Evolutionary conservation across 2,329 filamentous ascomycete species (phyloP), one percentile per base, ranked within the genome.

Genomic region (Stemphylium vesicarium): DNA sequence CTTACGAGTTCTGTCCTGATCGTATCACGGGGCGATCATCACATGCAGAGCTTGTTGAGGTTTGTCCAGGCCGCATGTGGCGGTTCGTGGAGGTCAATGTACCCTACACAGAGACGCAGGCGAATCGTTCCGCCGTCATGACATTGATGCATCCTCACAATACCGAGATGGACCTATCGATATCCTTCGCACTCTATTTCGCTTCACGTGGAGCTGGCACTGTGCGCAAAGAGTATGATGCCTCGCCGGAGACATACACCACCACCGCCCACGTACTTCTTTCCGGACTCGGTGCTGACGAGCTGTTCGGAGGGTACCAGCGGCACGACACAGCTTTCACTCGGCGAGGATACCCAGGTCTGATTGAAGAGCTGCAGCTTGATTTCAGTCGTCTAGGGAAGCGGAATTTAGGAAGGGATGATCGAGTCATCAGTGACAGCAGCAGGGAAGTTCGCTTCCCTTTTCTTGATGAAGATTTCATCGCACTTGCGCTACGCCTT

Each of bases 141-240:
- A 82, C 85, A 2, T 80, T 99, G 15, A 97, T 99, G 73, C 83
- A 89, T 64, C 95, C 95, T 0, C 95, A 99, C 75, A 94, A 96
- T 63, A 99, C 95, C 0, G 95, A 99, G 76, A 99, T 99, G 95
- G 95, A 99, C 68, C 81, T 99, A 0, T 99, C 95, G 3, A 99
- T 99, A 65, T 90, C 91, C 0, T 89, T 85, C 65, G 95, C 95
- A 0, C 81, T 99, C n/a, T 98, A 97, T 75, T 99, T 99, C 78
- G 92, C 95, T 5, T 88, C 94, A 0, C 85, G 92, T 35, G 94
- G 92, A 0, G 74, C 78, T 45, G 91, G 88, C 0, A 62, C 73
- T 15, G 78, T 81, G 3, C 48, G 44, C 2, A 12, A 44, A 9
- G 15, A 37, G 1, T 12, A 77, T 77, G 50, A 69, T 62, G 11